These are phyloP conservation scores for Phialocephala subalpina DNA, from an alignment of 2,329 filamentous ascomycete species.

Conservation along the genomic window DNA sequence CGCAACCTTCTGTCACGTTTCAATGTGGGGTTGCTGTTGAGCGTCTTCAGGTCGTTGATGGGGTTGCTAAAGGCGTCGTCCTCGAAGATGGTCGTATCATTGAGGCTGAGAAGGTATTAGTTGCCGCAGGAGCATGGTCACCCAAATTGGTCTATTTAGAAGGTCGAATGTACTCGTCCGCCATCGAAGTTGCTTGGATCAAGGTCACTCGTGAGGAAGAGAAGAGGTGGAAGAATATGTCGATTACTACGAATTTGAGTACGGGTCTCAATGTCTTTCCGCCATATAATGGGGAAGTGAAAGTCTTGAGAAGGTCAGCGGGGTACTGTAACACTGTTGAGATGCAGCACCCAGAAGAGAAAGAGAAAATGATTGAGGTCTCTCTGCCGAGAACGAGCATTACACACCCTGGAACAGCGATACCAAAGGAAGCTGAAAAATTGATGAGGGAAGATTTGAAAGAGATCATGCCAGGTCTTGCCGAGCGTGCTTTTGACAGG, in stretches of 20 bases:
- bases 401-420: not conserved
- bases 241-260: conserved; percentile 41
- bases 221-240: conserved; percentile 40
- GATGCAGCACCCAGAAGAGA: not conserved
- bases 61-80: not conserved
- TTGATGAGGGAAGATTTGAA: conserved; percentile 33
- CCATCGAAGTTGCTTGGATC: conserved; percentile 39
- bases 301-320: conserved; percentile 35
- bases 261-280: conserved; percentile 43
- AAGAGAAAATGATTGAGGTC: not conserved
- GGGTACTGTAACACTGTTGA: not conserved
- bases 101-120: not conserved
- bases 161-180: not conserved
- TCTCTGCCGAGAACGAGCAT: not conserved
- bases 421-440: conserved; percentile 34
- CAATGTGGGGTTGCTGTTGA: not conserved
- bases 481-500: conserved; percentile 36
- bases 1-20: not conserved
- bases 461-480: conserved; percentile 38
- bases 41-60: not conserved
- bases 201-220: conserved; percentile 38
- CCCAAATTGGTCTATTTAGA: not conserved
- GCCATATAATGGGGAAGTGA: conserved; percentile 42
- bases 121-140: conserved; percentile 12
- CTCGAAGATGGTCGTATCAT: not conserved